A percentile compares a stretch with the other conserved stretches of the same genome.
Conservation (phyloP, 139 green algal genomes). For the Volvox africanus region DNA sequence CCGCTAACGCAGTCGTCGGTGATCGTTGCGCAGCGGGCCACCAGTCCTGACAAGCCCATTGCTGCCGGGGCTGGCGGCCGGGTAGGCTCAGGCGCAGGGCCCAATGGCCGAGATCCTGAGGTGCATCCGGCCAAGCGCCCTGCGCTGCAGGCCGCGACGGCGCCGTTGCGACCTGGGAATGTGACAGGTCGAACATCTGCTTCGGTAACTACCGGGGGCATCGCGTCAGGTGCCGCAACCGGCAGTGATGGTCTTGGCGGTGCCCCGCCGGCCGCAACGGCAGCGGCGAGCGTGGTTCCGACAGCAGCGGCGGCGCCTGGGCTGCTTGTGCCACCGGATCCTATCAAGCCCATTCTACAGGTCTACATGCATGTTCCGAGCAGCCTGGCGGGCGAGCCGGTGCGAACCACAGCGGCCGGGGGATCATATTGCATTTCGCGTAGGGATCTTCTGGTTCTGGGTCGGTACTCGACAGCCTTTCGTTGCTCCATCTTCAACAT, state of each 20-base stretch:
- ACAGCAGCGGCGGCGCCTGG: neutral
- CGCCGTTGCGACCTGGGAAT: neutral
- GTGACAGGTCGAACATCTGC: no score
- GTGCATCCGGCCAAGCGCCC: conserved; percentile 32
- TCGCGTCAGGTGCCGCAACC: no score
- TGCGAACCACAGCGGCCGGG: neutral
- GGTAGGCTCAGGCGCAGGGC: neutral
- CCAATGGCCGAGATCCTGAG: neutral
- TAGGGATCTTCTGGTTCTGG: no score
- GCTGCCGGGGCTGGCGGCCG: neutral
- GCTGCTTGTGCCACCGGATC: conserved; percentile 34
- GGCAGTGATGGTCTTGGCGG: no score
- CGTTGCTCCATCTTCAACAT: no score
- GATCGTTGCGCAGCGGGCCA: neutral
- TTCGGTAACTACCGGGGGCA: no score
- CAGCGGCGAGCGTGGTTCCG: no score
- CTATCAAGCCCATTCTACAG: neutral
- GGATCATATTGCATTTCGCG: no score
- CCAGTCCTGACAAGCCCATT: neutral
- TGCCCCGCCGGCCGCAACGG: no score
- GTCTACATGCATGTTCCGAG: conserved; percentile 8
- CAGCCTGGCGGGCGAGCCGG: neutral
- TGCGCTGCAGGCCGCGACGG: neutral
- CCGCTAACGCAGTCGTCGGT: neutral
- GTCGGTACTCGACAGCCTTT: no score